Evolutionary conservation across 202 grass and related monocot species (phyloP).

Genomic region (Brachypodium distachyon): DNA sequence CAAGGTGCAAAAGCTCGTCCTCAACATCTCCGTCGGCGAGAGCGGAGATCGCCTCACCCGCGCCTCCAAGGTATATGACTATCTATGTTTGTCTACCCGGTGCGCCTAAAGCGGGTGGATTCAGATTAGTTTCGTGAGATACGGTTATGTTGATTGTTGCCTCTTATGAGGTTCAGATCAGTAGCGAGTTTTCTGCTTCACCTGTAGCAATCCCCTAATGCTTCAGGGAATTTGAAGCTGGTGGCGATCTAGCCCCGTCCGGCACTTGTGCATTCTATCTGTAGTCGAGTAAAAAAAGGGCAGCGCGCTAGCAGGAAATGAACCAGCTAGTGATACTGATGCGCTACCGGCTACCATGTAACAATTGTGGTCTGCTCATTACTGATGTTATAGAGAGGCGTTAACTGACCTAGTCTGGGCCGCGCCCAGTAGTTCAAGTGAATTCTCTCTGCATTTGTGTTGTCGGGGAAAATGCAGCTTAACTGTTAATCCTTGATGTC

Average conservation of each 20-base stretch:
- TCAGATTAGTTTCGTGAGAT: background rate
- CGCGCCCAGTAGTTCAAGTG: background rate
- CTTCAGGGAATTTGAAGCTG: background rate
- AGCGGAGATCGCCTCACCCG: constrained; percentile 71
- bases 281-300: background rate
- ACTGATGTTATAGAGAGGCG: background rate
- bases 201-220: background rate
- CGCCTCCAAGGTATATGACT: constrained; percentile 39
- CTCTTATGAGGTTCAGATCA: background rate
- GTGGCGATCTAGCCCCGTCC: background rate
- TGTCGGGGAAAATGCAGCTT: background rate
- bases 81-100: background rate
- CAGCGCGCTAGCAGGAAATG: background rate
- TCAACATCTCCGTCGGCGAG: constrained; percentile 68
- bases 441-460: background rate
- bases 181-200: background rate
- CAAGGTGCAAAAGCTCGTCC: constrained; percentile 69
- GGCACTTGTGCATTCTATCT: background rate
- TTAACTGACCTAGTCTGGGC: background rate
- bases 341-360: background rate
- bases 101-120: no score
- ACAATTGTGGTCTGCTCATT: background rate
- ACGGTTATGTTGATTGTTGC: background rate
- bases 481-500: background rate
- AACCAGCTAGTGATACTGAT: background rate